Conservation (phyloP, 2,329 filamentous ascomycete species). For the Mycosphaerella sp. region DNA sequence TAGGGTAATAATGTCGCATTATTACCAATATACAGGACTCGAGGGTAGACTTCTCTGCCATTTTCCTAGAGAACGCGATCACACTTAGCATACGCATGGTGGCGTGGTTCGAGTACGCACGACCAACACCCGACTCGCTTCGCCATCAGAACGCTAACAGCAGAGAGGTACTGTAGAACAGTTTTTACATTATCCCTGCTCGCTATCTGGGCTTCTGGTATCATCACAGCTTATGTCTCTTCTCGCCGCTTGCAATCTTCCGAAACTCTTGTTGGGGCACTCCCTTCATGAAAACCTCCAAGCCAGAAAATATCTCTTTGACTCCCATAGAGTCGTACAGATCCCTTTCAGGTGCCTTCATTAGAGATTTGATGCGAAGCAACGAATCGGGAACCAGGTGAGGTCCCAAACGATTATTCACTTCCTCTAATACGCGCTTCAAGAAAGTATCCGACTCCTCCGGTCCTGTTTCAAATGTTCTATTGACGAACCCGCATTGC, state of each 20-base stretch:
- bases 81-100: too few species aligned
- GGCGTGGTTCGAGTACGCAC: too few species aligned
- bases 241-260: constrained; percentile 78
- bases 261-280: constrained; percentile 84
- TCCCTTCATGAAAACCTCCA: constrained; percentile 73
- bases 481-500: constrained; percentile 75
- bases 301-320: constrained; percentile 75
- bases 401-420: constrained; percentile 70
- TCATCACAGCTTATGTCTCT: constrained; percentile 79
- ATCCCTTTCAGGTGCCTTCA: constrained; percentile 67
- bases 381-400: constrained; percentile 77
- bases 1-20: too few species aligned
- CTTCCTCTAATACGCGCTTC: constrained; percentile 65
- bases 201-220: too few species aligned
- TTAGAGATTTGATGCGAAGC: constrained; percentile 76
- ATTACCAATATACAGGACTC: too few species aligned
- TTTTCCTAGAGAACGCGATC: too few species aligned
- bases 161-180: too few species aligned
- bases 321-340: constrained; percentile 70
- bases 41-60: too few species aligned
- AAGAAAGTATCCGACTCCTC: constrained; percentile 64
- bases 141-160: too few species aligned
- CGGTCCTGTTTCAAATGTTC: constrained; percentile 59
- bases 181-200: too few species aligned
- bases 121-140: too few species aligned